Percentiles rank a stretch among this genome's conserved stretches.
phyloP scores from a whole-genome alignment of 1,284 basidiomycete genomes.

The Pisolithus thermaeus region DNA sequence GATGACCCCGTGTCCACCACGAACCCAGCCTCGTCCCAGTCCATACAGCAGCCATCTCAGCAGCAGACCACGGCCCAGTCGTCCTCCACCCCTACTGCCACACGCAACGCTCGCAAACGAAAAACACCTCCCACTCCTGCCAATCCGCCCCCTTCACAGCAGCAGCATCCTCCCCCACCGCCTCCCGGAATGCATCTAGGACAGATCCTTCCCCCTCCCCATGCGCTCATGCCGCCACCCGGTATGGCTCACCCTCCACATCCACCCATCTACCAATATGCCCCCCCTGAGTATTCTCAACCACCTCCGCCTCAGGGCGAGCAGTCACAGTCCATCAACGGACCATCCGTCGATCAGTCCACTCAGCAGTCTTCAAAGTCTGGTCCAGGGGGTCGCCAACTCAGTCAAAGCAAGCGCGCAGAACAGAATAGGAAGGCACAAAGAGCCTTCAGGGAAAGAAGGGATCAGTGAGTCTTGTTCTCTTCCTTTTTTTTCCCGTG shows the following conservation, averaged over 20 bases:
- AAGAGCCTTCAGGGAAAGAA: conserved; percentile 75
- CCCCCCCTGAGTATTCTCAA: conserved; percentile 28
- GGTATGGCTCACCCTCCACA: conserved; percentile 27
- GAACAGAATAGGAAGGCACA: conserved; percentile 86
- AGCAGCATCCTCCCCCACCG: conserved; percentile 17
- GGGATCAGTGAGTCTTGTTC: conserved; percentile 63
- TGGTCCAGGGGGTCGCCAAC: conserved; percentile 36
- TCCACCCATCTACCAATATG: conserved; percentile 29
- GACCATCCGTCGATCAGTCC: conserved; percentile 10
- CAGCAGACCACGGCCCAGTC: conserved; percentile 23
- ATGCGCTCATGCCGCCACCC: conserved; percentile 42
- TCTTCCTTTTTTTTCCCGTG: conserved; percentile 9
- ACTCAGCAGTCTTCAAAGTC: neutral
- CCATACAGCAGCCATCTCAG: conserved; percentile 30
- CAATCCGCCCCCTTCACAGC: conserved; percentile 18
- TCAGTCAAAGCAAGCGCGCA: conserved; percentile 75
- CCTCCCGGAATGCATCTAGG: conserved; percentile 32
- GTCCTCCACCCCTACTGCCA: conserved; percentile 31
- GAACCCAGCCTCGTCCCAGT: conserved; percentile 19
- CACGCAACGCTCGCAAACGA: conserved; percentile 42
- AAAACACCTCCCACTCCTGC: conserved; percentile 38
- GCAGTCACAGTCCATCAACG: conserved; percentile 26
- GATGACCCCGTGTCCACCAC: conserved; percentile 39
- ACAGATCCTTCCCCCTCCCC: conserved; percentile 46
- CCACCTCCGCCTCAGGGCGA: conserved; percentile 27